Base-by-base conservation (phyloP, 2,329 filamentous ascomycete species). In the Fusarium xyrophilum region DNA sequence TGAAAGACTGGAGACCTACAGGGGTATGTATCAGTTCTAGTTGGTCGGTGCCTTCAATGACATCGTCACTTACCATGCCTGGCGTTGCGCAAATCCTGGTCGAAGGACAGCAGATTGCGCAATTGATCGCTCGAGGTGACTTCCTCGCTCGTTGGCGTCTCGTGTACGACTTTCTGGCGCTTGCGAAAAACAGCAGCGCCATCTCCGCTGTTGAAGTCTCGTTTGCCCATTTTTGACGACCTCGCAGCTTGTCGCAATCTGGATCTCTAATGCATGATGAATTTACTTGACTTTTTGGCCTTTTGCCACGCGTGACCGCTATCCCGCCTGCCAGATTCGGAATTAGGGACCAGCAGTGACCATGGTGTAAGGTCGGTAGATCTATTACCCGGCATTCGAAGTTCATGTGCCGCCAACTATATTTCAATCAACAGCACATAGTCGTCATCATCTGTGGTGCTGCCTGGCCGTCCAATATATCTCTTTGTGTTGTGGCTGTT, bases 1-100 rank as follows among this genome's bases (percentile, higher is more conserved):
- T 93, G 80, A 93, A 87, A 0, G 88, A 88, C 72, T 89, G 86
- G 14, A 93, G 84, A 23, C 88, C 89, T 91, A 50, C 1, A 43
- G 1, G 4, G 38, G 0, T 14, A 19, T 25, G 19, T 23, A 42
- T 36, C 43, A 51, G 62, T 14, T 38, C 44, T 14, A 62, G 59
- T 58, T 52, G 9, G 17, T n/a, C 14, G 19, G 42, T 12, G 39
- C 10, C 25, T 10, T 46, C 15, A 30, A 40, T n/a, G 39, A 14
- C 21, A 43, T 46, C 40, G 17, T 19, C 48, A 75, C 79, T 50
- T 79, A 87, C 86, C 90, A 79, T 91, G 91, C 76, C 90, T 86
- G 73, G 90, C 84, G 78, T 87, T 83, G 74, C 83, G 81, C 76
- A 88, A 79, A 77, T 93, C 89, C 78, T 93, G 91, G 69, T 91